Conservation (phyloP, 2,329 filamentous ascomycete genomes). For the Apiospora sp. region DNA sequence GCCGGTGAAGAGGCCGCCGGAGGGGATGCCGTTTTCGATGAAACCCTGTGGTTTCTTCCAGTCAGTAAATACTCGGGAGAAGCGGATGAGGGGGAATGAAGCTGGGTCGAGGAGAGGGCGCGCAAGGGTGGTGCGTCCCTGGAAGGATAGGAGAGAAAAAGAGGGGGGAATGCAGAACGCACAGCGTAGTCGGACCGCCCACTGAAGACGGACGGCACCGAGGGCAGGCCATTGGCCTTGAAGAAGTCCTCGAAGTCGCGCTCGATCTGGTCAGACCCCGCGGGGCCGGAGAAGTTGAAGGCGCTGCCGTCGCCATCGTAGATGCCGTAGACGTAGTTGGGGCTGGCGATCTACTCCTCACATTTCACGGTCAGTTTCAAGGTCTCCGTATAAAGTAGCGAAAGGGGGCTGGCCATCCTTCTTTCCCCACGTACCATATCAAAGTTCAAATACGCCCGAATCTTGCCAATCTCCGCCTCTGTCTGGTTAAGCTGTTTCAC, state of each 20-base stretch:
- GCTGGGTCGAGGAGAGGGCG: too few relatives aligned
- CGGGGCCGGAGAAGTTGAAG: conserved; percentile 62
- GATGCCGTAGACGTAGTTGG: conserved; percentile 60
- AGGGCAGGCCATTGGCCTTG: conserved; percentile 50
- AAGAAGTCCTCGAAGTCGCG: conserved; percentile 66
- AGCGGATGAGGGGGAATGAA: not conserved
- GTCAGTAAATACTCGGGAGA: not conserved
- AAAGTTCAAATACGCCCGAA: conserved; percentile 64
- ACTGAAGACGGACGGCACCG: conserved; percentile 61
- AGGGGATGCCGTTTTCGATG: conserved; percentile 62
- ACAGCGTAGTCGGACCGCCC: conserved; percentile 64
- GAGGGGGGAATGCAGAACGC: not conserved
- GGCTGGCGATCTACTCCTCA: conserved; percentile 49
- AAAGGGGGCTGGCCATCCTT: not conserved
- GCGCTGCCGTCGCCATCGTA: conserved; percentile 69
- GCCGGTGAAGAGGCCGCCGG: conserved; percentile 66
- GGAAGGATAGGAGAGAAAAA: not conserved
- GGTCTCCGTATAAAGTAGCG: not conserved
- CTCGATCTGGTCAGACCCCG: conserved; percentile 67
- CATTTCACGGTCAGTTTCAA: not conserved
- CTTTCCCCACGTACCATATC: conserved; percentile 62
- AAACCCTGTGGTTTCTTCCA: conserved; percentile 49
- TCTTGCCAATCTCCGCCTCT: conserved; percentile 56
- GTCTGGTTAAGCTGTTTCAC: conserved; percentile 51
- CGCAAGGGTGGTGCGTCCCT: too few relatives aligned